phyloP scores from a whole-genome alignment of 2,329 filamentous ascomycete species.

The Tolypocladium cylindrosporum region DNA sequence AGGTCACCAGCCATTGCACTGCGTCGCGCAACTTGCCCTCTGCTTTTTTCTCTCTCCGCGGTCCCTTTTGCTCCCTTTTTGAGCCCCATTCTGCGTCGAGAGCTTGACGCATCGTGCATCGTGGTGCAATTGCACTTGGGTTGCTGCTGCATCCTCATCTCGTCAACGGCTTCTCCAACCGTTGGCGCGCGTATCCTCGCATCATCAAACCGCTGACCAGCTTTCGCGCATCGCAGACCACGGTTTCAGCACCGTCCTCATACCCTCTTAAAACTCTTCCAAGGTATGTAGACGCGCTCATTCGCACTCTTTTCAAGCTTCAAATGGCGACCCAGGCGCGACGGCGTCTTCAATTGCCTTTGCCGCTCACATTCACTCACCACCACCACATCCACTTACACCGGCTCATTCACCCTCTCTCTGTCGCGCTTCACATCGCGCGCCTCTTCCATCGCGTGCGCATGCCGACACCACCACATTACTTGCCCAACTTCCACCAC shows the following conservation, averaged over 20 bases:
- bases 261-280: conserved; percentile 7
- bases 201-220: conserved; percentile 7
- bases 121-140: conserved; percentile 1
- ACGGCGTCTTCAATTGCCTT: conserved; percentile 15
- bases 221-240: conserved; percentile 3
- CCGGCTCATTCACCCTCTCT: neutral
- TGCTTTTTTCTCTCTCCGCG: conserved; percentile 6
- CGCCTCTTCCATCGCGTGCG: neutral
- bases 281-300: conserved; percentile 25
- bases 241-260: conserved; percentile 15
- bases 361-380: conserved; percentile 13
- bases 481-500: neutral
- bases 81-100: neutral
- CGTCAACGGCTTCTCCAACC: neutral
- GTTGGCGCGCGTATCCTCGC: conserved; percentile 1
- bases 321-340: conserved; percentile 5
- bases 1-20: conserved; percentile 19
- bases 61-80: conserved; percentile 7
- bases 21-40: conserved; percentile 4
- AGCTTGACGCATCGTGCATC: conserved; percentile 8
- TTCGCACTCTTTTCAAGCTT: conserved; percentile 21
- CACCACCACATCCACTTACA: neutral
- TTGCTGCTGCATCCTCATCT: neutral
- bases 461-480: neutral
- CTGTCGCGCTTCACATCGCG: neutral